A percentile compares a stretch with the other conserved stretches of the same genome.
Conservation (phyloP, 306 rosid species). For the Ammopiptanthus mongolicus region DNA sequence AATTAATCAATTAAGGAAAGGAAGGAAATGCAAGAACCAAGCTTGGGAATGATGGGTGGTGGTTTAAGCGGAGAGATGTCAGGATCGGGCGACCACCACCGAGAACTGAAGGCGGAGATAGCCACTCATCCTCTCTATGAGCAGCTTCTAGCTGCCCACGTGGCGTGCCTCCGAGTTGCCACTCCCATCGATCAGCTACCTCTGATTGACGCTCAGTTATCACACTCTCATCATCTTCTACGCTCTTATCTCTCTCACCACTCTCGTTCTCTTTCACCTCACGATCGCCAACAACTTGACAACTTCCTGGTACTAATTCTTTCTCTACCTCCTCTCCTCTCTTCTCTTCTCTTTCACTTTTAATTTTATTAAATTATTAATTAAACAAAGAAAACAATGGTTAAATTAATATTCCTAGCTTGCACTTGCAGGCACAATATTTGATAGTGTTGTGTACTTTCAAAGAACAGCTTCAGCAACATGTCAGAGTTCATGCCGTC, state of each 20-base stretch:
- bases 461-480: slow-evolving; percentile 97
- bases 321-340: neutral
- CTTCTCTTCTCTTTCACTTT: neutral
- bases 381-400: neutral
- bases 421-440: slow-evolving; percentile 85
- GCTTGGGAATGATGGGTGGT: slow-evolving; percentile 66
- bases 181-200: slow-evolving; percentile 97
- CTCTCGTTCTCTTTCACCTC: slow-evolving; percentile 58
- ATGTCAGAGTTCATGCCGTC: slow-evolving; percentile 95
- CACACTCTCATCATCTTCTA: slow-evolving; percentile 74
- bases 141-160: slow-evolving; percentile 82
- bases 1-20: no score
- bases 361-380: no score
- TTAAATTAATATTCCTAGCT: no score
- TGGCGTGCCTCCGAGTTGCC: slow-evolving; percentile 85
- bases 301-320: slow-evolving; percentile 50
- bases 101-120: slow-evolving; percentile 80
- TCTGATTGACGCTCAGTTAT: slow-evolving; percentile 82
- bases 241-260: slow-evolving; percentile 71
- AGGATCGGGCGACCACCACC: slow-evolving; percentile 34
- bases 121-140: slow-evolving; percentile 81
- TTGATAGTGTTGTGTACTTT: slow-evolving; percentile 72
- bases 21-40: slow-evolving; percentile 64
- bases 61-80: slow-evolving; percentile 27
- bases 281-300: slow-evolving; percentile 89